These are phyloP conservation scores for Verticillium zaregamsianum DNA, from an alignment of 2,329 filamentous ascomycete species.

Conservation along the genomic window DNA sequence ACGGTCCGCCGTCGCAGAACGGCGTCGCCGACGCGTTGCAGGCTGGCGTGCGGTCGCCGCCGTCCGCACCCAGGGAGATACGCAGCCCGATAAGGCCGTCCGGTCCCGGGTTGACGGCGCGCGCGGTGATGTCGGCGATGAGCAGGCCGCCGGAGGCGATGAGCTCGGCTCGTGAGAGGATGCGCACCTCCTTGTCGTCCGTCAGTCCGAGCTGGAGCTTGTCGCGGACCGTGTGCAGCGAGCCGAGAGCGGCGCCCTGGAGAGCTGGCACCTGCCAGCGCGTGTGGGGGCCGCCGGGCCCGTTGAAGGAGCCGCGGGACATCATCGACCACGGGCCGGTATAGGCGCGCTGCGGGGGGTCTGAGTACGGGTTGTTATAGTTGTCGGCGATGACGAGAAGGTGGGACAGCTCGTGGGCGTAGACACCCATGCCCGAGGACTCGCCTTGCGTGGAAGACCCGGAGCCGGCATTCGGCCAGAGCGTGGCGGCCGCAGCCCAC, in stretches of 20 bases:
- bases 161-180: slow-evolving; percentile 38
- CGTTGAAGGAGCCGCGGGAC: slow-evolving; percentile 46
- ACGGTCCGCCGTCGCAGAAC: slow-evolving; percentile 46
- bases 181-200: slow-evolving; percentile 35
- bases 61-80: slow-evolving; percentile 32
- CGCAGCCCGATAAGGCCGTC: slow-evolving; percentile 41
- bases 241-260: slow-evolving; percentile 44
- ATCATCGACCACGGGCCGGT: slow-evolving; percentile 51
- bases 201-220: slow-evolving; percentile 48
- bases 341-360: slow-evolving; percentile 40
- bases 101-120: slow-evolving; percentile 35
- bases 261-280: slow-evolving; percentile 48
- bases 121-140: slow-evolving; percentile 41
- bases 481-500: slow-evolving; percentile 44
- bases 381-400: slow-evolving; percentile 49
- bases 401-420: slow-evolving; percentile 49
- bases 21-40: slow-evolving; percentile 38
- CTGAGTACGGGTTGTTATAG: slow-evolving; percentile 49
- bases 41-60: slow-evolving; percentile 34
- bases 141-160: slow-evolving; percentile 34
- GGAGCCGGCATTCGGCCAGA: slow-evolving; percentile 50
- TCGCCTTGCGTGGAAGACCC: slow-evolving; percentile 50
- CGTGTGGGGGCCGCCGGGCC: slow-evolving; percentile 47
- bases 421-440: slow-evolving; percentile 48
- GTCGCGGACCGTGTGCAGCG: slow-evolving; percentile 48